Conservation (phyloP, 192 early-diverging fungal species). For the Obelidium mucronatum region DNA sequence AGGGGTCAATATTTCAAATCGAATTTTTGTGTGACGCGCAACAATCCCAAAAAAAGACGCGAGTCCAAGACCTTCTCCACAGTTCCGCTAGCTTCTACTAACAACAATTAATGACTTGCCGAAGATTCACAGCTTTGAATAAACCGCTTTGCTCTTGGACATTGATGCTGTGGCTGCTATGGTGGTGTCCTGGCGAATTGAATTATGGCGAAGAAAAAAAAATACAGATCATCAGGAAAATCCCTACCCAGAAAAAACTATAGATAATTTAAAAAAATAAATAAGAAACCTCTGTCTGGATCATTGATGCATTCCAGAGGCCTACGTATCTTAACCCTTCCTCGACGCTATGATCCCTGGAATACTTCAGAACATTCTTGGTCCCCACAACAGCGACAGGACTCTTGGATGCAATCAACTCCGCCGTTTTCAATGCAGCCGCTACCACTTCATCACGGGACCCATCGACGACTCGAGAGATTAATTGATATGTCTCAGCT, state of each 20-base stretch:
- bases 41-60: too few species aligned
- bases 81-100: too few species aligned
- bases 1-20: too few species aligned
- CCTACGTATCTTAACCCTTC: conserved; percentile 89
- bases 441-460: conserved; percentile 44
- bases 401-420: conserved; percentile 83
- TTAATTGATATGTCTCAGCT: conserved; percentile 67
- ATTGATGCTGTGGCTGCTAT: conserved; percentile 53
- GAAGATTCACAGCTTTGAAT: conserved; percentile 54
- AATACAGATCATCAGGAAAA: not conserved
- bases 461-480: conserved; percentile 58
- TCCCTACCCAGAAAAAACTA: not conserved
- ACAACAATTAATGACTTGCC: not conserved
- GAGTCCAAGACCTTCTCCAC: too few species aligned
- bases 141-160: conserved; percentile 56
- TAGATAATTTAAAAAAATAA: too few species aligned
- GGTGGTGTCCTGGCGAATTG: conserved; percentile 49
- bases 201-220: not conserved
- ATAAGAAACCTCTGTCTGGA: conserved; percentile 4
- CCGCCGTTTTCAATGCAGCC: conserved; percentile 74
- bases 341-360: conserved; percentile 88
- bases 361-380: conserved; percentile 90
- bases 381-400: conserved; percentile 87
- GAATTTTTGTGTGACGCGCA: too few species aligned
- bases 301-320: conserved; percentile 65